Evolutionary conservation across 23 red algal species (phyloP).

Genomic region (Gracilaria gracilis): DNA sequence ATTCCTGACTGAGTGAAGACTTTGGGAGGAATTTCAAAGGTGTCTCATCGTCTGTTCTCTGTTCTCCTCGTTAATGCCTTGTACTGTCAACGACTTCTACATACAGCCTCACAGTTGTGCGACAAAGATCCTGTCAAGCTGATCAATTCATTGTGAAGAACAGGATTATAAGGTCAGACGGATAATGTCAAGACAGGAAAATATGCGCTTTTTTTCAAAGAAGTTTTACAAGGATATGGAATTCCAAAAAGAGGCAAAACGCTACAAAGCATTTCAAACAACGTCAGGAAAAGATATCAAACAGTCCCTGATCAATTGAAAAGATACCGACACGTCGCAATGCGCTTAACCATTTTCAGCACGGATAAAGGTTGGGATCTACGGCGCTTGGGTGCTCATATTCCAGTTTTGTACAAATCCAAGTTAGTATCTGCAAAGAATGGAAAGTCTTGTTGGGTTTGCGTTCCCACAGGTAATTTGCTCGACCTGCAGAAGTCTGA

Average conservation of each 20-base stretch:
- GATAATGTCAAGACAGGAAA: background rate
- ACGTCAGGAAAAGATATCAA: background rate
- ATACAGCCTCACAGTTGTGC: background rate
- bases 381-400: background rate
- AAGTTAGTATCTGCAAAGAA: background rate
- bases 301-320: background rate
- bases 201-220: background rate
- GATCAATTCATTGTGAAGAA: background rate
- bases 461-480: background rate
- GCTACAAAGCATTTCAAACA: background rate
- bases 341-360: background rate
- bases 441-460: background rate
- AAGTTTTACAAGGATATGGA: background rate
- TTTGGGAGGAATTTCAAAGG: slow-evolving; percentile 17
- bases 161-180: background rate
- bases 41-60: background rate
- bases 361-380: background rate
- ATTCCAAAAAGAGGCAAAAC: background rate
- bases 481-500: background rate
- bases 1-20: background rate
- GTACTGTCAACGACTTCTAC: background rate
- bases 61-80: background rate
- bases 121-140: background rate
- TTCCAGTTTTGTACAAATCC: background rate
- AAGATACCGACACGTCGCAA: background rate